Percentiles rank a stretch among this genome's conserved stretches.
These are phyloP conservation scores for Eutypella sp. DNA, from an alignment of 2,329 filamentous ascomycete species.

Conservation along the genomic window DNA sequence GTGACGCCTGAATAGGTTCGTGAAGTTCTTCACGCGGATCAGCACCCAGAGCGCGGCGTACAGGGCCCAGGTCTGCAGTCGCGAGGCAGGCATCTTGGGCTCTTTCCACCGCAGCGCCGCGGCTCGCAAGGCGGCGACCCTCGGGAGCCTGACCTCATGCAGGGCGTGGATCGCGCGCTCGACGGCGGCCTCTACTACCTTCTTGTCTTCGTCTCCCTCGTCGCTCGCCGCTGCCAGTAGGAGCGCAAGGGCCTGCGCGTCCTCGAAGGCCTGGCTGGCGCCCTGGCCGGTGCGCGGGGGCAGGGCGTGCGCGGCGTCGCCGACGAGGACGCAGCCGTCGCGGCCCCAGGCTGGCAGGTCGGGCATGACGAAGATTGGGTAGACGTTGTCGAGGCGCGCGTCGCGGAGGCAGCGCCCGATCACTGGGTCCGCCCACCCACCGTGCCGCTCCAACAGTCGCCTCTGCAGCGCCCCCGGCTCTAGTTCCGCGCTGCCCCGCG, in stretches of 20 bases:
- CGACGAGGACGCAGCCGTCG: constrained; percentile 43
- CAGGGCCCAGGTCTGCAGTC: constrained; percentile 5
- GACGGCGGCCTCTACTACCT: constrained; percentile 3
- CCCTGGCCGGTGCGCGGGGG: constrained; percentile 49
- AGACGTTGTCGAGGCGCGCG: constrained; percentile 34
- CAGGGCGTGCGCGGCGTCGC: constrained; percentile 50
- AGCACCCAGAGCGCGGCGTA: constrained; percentile 8
- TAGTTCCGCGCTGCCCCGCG: constrained; percentile 4
- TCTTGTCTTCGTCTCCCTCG: not conserved
- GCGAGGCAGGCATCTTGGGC: constrained; percentile 11
- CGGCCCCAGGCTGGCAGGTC: constrained; percentile 41
- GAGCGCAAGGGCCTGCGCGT: constrained; percentile 40
- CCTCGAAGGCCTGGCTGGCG: constrained; percentile 49
- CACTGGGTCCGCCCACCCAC: constrained; percentile 39
- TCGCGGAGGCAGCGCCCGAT: constrained; percentile 26
- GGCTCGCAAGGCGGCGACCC: constrained; percentile 4
- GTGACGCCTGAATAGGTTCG: constrained; percentile 2
- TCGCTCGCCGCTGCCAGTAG: constrained; percentile 24
- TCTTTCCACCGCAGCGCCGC: constrained; percentile 11
- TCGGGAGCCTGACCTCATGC: constrained; percentile 4
- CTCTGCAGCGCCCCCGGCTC: constrained; percentile 4
- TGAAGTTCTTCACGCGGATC: constrained; percentile 2
- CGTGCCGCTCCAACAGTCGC: constrained; percentile 36
- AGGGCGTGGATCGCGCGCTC: constrained; percentile 7
- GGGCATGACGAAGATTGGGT: constrained; percentile 43